Base-by-base conservation (phyloP, 495 filamentous ascomycete species). In the Talaromyces wortmannii region DNA sequence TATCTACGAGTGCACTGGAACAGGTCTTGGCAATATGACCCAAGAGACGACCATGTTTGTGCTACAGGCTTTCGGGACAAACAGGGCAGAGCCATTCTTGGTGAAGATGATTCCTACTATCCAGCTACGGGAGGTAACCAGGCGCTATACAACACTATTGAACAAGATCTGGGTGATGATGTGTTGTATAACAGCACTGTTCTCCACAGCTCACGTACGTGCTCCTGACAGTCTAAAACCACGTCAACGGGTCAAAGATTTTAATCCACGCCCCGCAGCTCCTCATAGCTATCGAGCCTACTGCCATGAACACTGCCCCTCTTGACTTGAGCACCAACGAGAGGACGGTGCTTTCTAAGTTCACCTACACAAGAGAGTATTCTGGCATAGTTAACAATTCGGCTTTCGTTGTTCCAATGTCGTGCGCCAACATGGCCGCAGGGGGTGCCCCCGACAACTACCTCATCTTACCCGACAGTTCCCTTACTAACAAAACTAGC, bases 251-350 rank as follows among this genome's bases (percentile, higher is more conserved):
- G 11, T 46, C 60, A 18, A 58, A 60, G 17, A 67, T 60, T 1
- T 48, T 53, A 29, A 69, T 82, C 54, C 52, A 61, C 47, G 75
- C 76, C 4, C 72, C 67, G 30, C 75, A 78, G 56, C 61, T 82
- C 11, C 54, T 83, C 33, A 61, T 77, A 23, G 64, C 78, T 3
- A 70, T 76, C 16, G 77, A 73, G 1, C 75, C 73, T 2, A 68
- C 55, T 13, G 43, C 67, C 1, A 43, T 59, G 0, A 76, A 71
- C 31, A 55, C 80, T 11, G 13, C 45, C 0, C 55, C 59, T 6
- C 71, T 76, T 48, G 66, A 71, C 52, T 68, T 79, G 7, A 57
- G 62, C 49, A 0, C 45, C 0, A 48, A 55, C 13, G 79, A 83
- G 54, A 29, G 40, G 0, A 11, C 15, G 0, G 29, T 82, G 5